Evolutionary conservation across 1,284 basidiomycete genomes (phyloP).

Genomic region (Schizophyllum amplum): DNA sequence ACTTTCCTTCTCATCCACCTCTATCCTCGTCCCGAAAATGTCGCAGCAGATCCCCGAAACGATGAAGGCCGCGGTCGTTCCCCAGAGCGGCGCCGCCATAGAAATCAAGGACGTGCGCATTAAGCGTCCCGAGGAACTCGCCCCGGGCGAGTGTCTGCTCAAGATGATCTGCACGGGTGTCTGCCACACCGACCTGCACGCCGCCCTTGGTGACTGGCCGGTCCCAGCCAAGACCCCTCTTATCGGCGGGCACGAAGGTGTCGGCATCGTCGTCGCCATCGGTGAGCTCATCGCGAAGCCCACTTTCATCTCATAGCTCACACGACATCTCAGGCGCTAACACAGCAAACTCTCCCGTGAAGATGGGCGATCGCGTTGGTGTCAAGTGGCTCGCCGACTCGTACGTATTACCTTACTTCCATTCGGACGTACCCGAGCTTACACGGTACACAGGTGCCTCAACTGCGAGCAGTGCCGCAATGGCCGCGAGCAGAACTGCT

Average conservation of each 20-base stretch:
- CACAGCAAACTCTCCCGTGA: slow-evolving; percentile 51
- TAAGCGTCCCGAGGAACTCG: slow-evolving; percentile 55
- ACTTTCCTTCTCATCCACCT: background rate
- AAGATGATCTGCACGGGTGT: slow-evolving; percentile 66
- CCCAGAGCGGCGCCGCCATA: slow-evolving; percentile 32
- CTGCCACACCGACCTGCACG: slow-evolving; percentile 79
- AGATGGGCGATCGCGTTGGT: slow-evolving; percentile 77
- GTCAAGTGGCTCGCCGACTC: slow-evolving; percentile 81
- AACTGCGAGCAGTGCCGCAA: slow-evolving; percentile 72
- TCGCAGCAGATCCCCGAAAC: slow-evolving; percentile 42
- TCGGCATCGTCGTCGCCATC: slow-evolving; percentile 41
- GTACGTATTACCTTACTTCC: slow-evolving; percentile 25
- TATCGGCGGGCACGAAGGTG: slow-evolving; percentile 83
- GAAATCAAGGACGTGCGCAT: slow-evolving; percentile 52
- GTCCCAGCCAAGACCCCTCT: slow-evolving; percentile 59
- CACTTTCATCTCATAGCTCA: background rate
- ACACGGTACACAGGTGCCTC: slow-evolving; percentile 24
- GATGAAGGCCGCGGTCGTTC: slow-evolving; percentile 58
- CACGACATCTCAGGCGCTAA: slow-evolving; percentile 23
- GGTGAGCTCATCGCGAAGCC: slow-evolving; percentile 13
- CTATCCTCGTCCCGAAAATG: background rate
- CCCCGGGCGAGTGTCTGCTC: slow-evolving; percentile 76
- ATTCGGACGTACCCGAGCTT: background rate
- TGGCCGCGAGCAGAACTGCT: slow-evolving; percentile 69
- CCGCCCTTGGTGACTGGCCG: slow-evolving; percentile 68